Base-by-base conservation (phyloP, 176 grass and related monocot species). In the Musa troglodytarum region DNA sequence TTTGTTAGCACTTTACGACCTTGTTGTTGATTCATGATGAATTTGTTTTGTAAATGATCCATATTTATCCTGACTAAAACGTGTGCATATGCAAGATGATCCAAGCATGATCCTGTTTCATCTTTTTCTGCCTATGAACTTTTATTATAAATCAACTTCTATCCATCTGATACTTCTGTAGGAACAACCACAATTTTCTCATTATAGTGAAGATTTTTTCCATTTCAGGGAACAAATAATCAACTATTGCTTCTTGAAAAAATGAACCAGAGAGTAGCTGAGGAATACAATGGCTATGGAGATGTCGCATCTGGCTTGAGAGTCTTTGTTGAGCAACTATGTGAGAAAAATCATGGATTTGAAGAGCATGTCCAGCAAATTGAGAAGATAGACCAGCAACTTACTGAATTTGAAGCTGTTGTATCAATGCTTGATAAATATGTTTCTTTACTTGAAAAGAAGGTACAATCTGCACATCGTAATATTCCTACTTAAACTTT, bases 291-390 rank as follows among this genome's bases (percentile, higher is more conserved):
- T 43, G 82, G 54, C n/a, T 87, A 87, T 0, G 88, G 90, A 72
- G 95, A 99, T 55, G 84, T 94, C 54, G 86, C 88, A 8, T 90
- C 95, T 57, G 90, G 95, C 13, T 73, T 99, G 20, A 75, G 90
- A n/a, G 95, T 99, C 21, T 99, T 99, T 49, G 88, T 99, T 10
- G 95, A 99, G 74, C 84, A 94, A 22, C 79, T 99, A 63, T 91
- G 89, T 26, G 81, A 89, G 80, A 99, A 99, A 28, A 99, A 83
- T 62, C 78, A 55, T 50, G 69, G 88, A 56, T 99, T 94, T 14
- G 86, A 86, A 0, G 88, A 92, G 77, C 94, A 91, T 9, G 76
- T 85, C 10, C 73, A 82, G 0, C 86, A 89, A 66, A 91, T 99
- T 14, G 95, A 99, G 43, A 63, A 69, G 9, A 99, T 99, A 72